phyloP scores from a whole-genome alignment of 2,329 filamentous ascomycete species.

The Cercospora beticola region DNA sequence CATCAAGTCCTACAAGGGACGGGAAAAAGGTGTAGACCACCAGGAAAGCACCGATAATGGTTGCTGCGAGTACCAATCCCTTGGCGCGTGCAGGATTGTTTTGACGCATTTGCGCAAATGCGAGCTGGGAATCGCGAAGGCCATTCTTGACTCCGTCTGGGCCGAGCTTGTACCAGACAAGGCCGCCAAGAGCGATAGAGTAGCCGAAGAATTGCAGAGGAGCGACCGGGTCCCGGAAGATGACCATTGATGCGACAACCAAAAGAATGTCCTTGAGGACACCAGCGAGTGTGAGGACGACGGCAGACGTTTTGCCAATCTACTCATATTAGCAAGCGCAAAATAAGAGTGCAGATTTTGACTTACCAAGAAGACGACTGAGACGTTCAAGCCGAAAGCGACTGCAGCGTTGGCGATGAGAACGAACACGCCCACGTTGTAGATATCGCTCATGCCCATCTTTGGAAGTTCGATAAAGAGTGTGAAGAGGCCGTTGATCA shows the following conservation, averaged over 20 bases:
- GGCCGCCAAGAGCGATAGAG: conserved; percentile 73
- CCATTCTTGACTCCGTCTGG: conserved; percentile 81
- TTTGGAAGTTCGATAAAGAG: conserved; percentile 71
- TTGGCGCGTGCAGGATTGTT: conserved; percentile 75
- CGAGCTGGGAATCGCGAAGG: conserved; percentile 67
- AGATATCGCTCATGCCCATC: conserved; percentile 68
- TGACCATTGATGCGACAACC: conserved; percentile 74
- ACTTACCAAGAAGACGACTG: conserved; percentile 80
- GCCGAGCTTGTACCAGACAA: conserved; percentile 84
- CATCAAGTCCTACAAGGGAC: conserved; percentile 2
- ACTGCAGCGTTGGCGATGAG: conserved; percentile 75
- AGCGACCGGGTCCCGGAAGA: conserved; percentile 75
- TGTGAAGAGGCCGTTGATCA: conserved; percentile 75
- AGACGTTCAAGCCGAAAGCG: conserved; percentile 79
- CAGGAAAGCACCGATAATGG: conserved; percentile 4
- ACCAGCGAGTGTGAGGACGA: conserved; percentile 82
- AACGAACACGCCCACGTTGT: conserved; percentile 69
- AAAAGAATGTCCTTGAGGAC: conserved; percentile 86
- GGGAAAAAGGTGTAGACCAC: conserved; percentile 4
- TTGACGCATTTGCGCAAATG: conserved; percentile 83
- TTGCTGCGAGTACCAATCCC: conserved; percentile 27
- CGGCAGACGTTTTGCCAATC: conserved; percentile 85
- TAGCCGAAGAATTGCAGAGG: conserved; percentile 80
- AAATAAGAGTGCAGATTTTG: not conserved
- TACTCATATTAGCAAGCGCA: conserved; percentile 38